Conservation (phyloP, 2,329 filamentous ascomycete genomes). For the Massarina eburnea region DNA sequence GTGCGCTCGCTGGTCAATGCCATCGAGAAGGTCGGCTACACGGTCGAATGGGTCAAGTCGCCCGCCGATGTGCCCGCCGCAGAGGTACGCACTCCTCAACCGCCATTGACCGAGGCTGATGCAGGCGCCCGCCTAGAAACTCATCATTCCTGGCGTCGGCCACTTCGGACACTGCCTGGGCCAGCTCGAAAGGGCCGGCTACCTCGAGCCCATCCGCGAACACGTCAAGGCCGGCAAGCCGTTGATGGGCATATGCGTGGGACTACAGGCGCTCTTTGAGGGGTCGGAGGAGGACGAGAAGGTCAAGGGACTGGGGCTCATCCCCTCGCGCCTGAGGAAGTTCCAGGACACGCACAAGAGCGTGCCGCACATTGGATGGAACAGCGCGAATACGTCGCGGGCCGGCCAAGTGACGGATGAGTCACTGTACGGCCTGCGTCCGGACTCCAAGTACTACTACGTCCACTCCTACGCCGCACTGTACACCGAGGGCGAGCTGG, state of each 20-base stretch:
- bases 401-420: slow-evolving; percentile 46
- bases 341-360: slow-evolving; percentile 80
- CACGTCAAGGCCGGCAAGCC: slow-evolving; percentile 92
- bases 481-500: slow-evolving; percentile 72
- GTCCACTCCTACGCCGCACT: slow-evolving; percentile 91
- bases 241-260: slow-evolving; percentile 97
- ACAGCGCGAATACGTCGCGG: slow-evolving; percentile 71
- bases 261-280: slow-evolving; percentile 85
- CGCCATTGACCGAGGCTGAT: slow-evolving; percentile 40
- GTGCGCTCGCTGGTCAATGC: slow-evolving; percentile 95
- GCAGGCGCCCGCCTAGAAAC: slow-evolving; percentile 60
- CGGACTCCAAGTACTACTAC: slow-evolving; percentile 95
- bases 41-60: slow-evolving; percentile 86
- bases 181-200: slow-evolving; percentile 80
- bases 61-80: slow-evolving; percentile 83
- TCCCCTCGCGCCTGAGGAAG: slow-evolving; percentile 69
- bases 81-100: slow-evolving; percentile 60
- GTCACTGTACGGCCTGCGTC: slow-evolving; percentile 75
- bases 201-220: slow-evolving; percentile 75
- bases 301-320: slow-evolving; percentile 73
- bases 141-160: slow-evolving; percentile 94
- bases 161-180: slow-evolving; percentile 96
- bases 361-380: slow-evolving; percentile 99
- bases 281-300: slow-evolving; percentile 77
- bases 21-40: slow-evolving; percentile 92